phyloP scores from a whole-genome alignment of 2,329 filamentous ascomycete species.

The Claviceps citrina region DNA sequence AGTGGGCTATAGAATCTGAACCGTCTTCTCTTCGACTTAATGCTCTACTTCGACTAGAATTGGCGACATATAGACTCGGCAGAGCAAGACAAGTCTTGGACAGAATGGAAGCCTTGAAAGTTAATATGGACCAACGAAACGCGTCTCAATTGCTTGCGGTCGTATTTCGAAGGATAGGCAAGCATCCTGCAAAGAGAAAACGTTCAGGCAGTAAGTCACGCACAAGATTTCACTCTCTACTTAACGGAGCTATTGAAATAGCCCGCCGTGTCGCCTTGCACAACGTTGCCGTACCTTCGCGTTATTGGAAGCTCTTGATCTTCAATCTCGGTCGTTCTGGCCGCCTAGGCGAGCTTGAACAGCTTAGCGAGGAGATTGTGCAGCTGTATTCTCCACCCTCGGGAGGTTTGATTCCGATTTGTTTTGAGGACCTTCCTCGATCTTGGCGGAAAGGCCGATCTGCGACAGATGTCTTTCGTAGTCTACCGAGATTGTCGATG shows the following conservation, averaged over 20 bases:
- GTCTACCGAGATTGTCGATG: background rate
- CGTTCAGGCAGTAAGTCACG: background rate
- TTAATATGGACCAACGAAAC: conserved; percentile 15
- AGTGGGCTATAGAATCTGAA: conserved; percentile 12
- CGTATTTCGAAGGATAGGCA: conserved; percentile 15
- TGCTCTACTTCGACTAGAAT: conserved; percentile 7
- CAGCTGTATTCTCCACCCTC: conserved; percentile 20
- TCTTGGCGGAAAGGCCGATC: background rate
- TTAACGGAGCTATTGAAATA: conserved; percentile 18
- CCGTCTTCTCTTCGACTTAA: conserved; percentile 14
- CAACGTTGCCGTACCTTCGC: conserved; percentile 20
- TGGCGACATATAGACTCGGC: conserved; percentile 9
- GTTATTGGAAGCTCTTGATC: conserved; percentile 29
- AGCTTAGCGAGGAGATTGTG: conserved; percentile 27
- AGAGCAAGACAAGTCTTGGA: conserved; percentile 16
- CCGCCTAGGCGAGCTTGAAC: conserved; percentile 29
- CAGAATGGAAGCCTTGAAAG: conserved; percentile 17
- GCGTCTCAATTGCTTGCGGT: conserved; percentile 13
- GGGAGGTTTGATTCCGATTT: conserved; percentile 25
- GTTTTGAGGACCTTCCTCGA: conserved; percentile 27
- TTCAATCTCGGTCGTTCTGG: conserved; percentile 28
- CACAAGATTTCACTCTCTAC: conserved; percentile 5
- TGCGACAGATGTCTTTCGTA: background rate
- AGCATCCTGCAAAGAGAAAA: conserved; percentile 11
- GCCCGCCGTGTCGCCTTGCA: conserved; percentile 16